Evolutionary conservation across 208 protist genomes (phyloP).

Genomic region (Leishmania turanica): DNA sequence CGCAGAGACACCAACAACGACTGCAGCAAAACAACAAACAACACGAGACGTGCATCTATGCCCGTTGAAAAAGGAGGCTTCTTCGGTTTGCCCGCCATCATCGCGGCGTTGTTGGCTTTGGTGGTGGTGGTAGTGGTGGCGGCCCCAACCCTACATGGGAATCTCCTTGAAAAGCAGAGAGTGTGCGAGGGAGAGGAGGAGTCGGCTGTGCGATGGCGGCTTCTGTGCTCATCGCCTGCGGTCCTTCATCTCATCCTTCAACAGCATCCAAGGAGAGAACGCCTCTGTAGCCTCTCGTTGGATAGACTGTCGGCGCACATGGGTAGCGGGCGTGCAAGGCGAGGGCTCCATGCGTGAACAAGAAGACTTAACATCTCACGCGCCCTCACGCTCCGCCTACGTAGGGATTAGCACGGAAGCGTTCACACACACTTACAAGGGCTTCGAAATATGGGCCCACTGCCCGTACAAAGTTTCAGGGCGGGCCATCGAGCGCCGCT

Average conservation of each 20-base stretch:
- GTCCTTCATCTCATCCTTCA: background rate
- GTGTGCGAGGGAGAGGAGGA: slow-evolving; percentile 4
- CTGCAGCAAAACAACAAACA: too few relatives aligned
- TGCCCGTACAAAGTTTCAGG: too few relatives aligned
- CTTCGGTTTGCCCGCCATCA: background rate
- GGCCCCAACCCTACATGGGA: background rate
- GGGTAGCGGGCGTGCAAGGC: background rate
- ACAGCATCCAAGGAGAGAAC: background rate
- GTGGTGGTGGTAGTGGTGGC: background rate
- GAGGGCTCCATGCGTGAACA: background rate
- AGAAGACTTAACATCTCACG: background rate
- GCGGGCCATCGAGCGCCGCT: background rate
- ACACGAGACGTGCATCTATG: too few relatives aligned
- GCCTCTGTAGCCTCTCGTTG: background rate
- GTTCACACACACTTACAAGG: background rate
- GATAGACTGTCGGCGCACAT: background rate
- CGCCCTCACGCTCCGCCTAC: background rate
- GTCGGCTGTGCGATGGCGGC: background rate
- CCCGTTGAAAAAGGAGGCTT: too few relatives aligned
- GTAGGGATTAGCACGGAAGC: background rate
- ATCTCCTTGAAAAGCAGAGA: background rate
- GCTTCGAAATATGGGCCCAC: background rate
- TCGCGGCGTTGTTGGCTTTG: background rate
- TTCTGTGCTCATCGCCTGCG: background rate
- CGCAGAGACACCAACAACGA: too few relatives aligned